Conservation (phyloP, 108 stramenopile species). For the Stephanodiscus minutulus region DNA sequence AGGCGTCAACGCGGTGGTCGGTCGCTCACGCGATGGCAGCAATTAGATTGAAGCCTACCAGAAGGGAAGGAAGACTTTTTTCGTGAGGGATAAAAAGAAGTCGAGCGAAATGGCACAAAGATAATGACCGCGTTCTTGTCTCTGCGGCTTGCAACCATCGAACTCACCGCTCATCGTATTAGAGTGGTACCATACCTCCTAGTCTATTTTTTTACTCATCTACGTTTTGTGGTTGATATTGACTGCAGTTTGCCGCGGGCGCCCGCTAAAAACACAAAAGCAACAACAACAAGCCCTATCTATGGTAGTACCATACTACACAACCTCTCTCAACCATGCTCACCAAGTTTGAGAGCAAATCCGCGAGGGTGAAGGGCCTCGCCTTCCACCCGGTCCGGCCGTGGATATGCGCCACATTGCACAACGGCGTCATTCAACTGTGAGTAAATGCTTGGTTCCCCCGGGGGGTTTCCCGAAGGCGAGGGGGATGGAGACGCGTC, state of each 20-base stretch:
- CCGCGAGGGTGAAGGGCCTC: constrained; percentile 97
- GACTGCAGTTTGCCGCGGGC: background rate
- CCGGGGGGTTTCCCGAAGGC: background rate
- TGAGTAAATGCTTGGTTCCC: constrained; percentile 44
- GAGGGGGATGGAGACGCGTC: too few species aligned
- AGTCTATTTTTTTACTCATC: too few species aligned
- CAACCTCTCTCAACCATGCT: constrained; percentile 66
- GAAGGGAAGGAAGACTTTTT: background rate
- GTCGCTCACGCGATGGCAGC: background rate
- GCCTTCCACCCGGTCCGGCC: constrained; percentile 99
- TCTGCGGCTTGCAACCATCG: too few species aligned
- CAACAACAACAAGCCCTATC: background rate
- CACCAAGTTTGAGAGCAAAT: constrained; percentile 98
- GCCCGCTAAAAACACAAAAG: background rate
- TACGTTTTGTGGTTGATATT: too few species aligned
- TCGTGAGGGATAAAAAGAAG: background rate
- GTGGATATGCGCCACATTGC: constrained; percentile 97
- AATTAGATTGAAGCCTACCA: background rate
- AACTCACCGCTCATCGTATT: too few species aligned
- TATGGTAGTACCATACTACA: background rate
- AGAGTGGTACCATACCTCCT: too few species aligned
- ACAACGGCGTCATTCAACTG: constrained; percentile 98
- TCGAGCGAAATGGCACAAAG: background rate
- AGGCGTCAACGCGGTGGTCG: background rate
- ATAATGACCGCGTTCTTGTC: too few species aligned